Conservation (phyloP, 2,329 filamentous ascomycete genomes). For the Akanthomyces uredinophilus region DNA sequence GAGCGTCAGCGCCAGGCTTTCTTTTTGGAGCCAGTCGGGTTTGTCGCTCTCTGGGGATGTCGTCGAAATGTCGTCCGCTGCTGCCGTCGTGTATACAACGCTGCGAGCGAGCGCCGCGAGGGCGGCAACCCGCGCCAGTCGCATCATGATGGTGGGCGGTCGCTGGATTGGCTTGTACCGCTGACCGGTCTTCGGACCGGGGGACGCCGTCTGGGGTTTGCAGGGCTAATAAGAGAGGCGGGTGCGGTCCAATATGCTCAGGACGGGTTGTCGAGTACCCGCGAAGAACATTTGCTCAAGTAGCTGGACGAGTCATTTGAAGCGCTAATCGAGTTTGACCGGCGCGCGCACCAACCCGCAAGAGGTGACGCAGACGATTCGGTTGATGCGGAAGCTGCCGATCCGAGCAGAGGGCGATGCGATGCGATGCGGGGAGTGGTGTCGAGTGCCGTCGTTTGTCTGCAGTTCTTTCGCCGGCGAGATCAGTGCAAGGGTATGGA, state of each 20-base stretch:
- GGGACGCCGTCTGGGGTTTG: neutral
- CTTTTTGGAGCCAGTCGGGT: slow-evolving; percentile 35
- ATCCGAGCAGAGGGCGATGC: neutral
- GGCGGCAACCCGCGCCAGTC: neutral
- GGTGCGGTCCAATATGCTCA: neutral
- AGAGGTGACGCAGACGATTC: neutral
- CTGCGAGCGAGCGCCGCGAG: neutral
- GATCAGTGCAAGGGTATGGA: neutral
- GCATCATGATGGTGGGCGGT: neutral
- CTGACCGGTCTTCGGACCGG: neutral
- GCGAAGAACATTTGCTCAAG: neutral
- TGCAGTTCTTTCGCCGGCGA: too few species aligned
- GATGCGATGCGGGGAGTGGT: neutral
- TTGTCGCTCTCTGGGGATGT: slow-evolving; percentile 32
- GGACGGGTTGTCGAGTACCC: neutral
- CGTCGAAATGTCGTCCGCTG: slow-evolving; percentile 28
- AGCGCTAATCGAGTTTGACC: neutral
- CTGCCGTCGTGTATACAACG: slow-evolving; percentile 14
- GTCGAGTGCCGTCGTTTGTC: too few species aligned
- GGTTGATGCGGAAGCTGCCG: slow-evolving; percentile 4
- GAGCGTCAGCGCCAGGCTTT: slow-evolving; percentile 38
- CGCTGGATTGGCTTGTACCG: neutral
- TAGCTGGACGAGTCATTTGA: neutral
- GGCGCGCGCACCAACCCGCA: neutral
- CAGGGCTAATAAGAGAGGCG: neutral